Evolutionary conservation across 192 early-diverging fungal species (phyloP).

Genomic region (Paraglomus brasilianum): DNA sequence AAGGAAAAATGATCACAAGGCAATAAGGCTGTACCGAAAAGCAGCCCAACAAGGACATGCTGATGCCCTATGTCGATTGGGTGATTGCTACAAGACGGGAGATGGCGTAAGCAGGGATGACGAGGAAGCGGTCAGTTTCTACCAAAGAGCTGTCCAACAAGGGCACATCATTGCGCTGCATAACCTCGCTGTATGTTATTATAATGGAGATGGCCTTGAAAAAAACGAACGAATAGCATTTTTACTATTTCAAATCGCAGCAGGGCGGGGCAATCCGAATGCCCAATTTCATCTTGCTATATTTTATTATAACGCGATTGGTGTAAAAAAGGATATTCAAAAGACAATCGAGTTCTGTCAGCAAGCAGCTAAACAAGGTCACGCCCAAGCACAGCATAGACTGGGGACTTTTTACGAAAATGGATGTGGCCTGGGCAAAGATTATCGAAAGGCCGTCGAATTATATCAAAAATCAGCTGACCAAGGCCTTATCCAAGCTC

Average conservation of each 20-base stretch:
- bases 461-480: constrained; percentile 56
- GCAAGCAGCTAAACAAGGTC: constrained; percentile 47
- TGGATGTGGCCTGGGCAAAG: constrained; percentile 57
- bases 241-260: constrained; percentile 63
- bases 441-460: constrained; percentile 49
- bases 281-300: constrained; percentile 70
- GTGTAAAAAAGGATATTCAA: constrained; percentile 44
- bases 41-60: too few relatives aligned
- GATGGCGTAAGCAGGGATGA: too few relatives aligned
- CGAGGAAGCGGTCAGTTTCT: too few relatives aligned
- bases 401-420: constrained; percentile 81
- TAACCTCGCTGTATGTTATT: constrained; percentile 70
- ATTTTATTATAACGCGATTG: constrained; percentile 52
- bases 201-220: constrained; percentile 55
- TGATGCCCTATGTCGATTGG: too few relatives aligned
- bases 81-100: too few relatives aligned
- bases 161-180: background rate
- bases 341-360: constrained; percentile 58
- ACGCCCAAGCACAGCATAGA: too few relatives aligned
- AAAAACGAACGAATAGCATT: constrained; percentile 48
- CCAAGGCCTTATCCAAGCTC: constrained; percentile 67
- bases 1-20: too few relatives aligned
- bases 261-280: constrained; percentile 67
- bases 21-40: too few relatives aligned
- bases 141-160: too few relatives aligned